A percentile compares a stretch with the other conserved stretches of the same genome.
Evolutionary conservation across 2,329 filamentous ascomycete species (phyloP).

Genomic region (Trichoderma arundinaceum): DNA sequence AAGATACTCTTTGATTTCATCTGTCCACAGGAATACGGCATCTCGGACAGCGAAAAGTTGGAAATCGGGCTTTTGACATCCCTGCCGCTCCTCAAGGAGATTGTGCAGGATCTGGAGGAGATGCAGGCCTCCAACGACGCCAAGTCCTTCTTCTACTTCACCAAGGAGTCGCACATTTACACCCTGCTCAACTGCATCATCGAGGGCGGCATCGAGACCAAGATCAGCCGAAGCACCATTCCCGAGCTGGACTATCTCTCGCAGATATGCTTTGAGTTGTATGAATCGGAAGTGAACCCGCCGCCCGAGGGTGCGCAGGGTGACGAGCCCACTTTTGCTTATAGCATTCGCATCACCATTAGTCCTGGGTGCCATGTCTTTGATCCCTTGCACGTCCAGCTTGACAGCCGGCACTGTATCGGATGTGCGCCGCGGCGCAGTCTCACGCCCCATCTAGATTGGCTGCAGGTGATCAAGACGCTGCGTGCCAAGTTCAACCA

Average conservation of each 20-base stretch:
- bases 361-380: constrained; percentile 96
- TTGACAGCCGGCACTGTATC: constrained; percentile 96
- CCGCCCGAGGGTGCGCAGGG: constrained; percentile 45
- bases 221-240: constrained; percentile 93
- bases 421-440: constrained; percentile 89
- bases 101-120: constrained; percentile 95
- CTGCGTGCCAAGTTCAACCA: constrained; percentile 93
- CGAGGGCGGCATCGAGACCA: constrained; percentile 94
- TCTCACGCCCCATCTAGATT: constrained; percentile 88
- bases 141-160: constrained; percentile 98
- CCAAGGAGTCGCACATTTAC: constrained; percentile 98
- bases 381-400: constrained; percentile 92
- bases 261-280: constrained; percentile 97
- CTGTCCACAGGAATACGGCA: constrained; percentile 97
- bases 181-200: constrained; percentile 97
- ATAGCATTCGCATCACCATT: constrained; percentile 95
- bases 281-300: constrained; percentile 83
- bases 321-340: constrained; percentile 79
- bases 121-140: constrained; percentile 93
- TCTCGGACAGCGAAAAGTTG: constrained; percentile 94
- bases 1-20: constrained; percentile 99
- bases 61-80: constrained; percentile 96
- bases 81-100: constrained; percentile 90
- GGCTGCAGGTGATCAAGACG: constrained; percentile 97
- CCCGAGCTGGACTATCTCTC: constrained; percentile 97